Evolutionary conservation across 2,329 filamentous ascomycete genomes (phyloP).

Genomic region (Cercospora berteroae): DNA sequence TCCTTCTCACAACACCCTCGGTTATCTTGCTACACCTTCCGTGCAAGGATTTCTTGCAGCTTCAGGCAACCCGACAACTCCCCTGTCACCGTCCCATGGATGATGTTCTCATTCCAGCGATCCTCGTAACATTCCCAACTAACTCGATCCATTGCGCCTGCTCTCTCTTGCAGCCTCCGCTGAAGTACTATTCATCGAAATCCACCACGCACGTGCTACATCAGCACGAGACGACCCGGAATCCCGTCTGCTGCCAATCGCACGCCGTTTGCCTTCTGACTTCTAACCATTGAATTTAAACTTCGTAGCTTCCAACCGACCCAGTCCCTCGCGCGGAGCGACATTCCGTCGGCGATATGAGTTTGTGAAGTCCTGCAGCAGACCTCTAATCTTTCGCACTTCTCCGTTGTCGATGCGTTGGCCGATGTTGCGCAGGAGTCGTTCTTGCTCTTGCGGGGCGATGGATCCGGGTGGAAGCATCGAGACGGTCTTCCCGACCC

Average conservation of each 20-base stretch:
- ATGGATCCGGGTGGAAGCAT: constrained; percentile 82
- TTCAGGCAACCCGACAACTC: not conserved
- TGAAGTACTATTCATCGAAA: not conserved
- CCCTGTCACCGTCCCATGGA: not conserved
- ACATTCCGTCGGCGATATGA: constrained; percentile 91
- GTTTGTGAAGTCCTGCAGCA: constrained; percentile 96
- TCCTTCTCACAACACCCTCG: not conserved
- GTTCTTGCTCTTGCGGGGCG: constrained; percentile 73
- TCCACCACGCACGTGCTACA: not conserved
- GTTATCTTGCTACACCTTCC: not conserved
- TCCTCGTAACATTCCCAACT: not conserved
- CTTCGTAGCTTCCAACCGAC: constrained; percentile 77
- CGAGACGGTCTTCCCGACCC: constrained; percentile 80
- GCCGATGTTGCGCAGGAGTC: constrained; percentile 75
- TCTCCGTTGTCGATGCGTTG: constrained; percentile 67
- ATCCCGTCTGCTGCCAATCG: constrained; percentile 4
- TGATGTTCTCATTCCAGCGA: not conserved
- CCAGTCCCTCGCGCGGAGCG: constrained; percentile 87
- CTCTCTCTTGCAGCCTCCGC: not conserved
- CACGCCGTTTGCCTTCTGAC: constrained; percentile 8
- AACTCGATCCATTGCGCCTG: not conserved
- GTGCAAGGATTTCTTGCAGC: not conserved
- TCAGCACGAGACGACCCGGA: not conserved
- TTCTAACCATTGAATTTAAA: constrained; percentile 65
- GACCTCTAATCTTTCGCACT: constrained; percentile 74